phyloP scores from a whole-genome alignment of 2,329 filamentous ascomycete species.

The Herpotrichia juniperi region DNA sequence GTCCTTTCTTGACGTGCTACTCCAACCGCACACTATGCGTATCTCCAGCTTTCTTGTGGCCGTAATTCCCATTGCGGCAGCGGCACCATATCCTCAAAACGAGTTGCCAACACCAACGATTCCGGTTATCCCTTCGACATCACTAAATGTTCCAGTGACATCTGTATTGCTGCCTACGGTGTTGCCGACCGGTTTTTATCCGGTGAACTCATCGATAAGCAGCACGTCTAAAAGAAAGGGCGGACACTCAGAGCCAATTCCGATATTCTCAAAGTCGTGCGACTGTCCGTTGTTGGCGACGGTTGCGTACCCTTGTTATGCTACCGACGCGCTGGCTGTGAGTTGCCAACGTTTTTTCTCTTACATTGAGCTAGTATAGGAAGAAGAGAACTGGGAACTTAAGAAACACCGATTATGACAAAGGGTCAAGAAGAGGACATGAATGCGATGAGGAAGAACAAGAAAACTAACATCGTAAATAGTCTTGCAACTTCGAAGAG shows the following conservation, averaged over 20 bases:
- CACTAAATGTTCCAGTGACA: slow-evolving; percentile 30
- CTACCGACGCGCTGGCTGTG: slow-evolving; percentile 35
- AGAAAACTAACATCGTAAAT: slow-evolving; percentile 10
- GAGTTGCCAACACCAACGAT: slow-evolving; percentile 17
- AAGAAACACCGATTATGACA: too few species aligned
- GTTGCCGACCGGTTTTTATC: slow-evolving; percentile 7
- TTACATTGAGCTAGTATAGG: background rate
- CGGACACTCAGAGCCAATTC: slow-evolving; percentile 56
- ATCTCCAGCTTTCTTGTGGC: slow-evolving; percentile 9
- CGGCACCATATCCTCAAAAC: slow-evolving; percentile 13
- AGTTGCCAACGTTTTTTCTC: slow-evolving; percentile 6
- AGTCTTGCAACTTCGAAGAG: slow-evolving; percentile 39
- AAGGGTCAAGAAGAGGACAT: background rate
- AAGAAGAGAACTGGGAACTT: background rate
- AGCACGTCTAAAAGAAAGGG: slow-evolving; percentile 3
- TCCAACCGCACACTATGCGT: slow-evolving; percentile 18
- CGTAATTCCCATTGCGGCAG: slow-evolving; percentile 8
- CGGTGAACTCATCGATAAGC: slow-evolving; percentile 8
- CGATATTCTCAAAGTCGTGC: slow-evolving; percentile 62
- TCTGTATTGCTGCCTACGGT: slow-evolving; percentile 2
- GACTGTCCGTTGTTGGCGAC: slow-evolving; percentile 29
- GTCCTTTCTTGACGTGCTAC: slow-evolving; percentile 2
- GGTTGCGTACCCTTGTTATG: slow-evolving; percentile 35
- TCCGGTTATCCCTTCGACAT: slow-evolving; percentile 19
- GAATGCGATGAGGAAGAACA: background rate